phyloP scores from a whole-genome alignment of 108 stramenopile genomes.

The Cyclotella choctawhatcheeana region DNA sequence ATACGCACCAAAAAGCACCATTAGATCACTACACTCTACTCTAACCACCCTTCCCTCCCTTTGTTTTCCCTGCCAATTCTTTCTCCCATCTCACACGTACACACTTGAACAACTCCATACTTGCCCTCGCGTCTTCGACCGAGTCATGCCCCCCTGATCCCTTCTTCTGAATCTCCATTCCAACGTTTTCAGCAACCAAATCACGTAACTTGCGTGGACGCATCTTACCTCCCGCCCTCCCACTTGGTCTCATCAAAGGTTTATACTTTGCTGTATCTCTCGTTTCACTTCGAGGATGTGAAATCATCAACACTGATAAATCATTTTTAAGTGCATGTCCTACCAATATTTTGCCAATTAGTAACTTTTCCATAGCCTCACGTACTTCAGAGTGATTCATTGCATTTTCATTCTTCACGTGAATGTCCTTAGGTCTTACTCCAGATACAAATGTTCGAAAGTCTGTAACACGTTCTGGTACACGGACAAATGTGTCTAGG shows the following conservation, averaged over 20 bases:
- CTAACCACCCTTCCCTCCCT: background rate
- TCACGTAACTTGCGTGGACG: conserved; percentile 90
- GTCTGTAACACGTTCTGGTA: conserved; percentile 92
- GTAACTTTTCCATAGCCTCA: conserved; percentile 67
- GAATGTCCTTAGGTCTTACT: conserved; percentile 78
- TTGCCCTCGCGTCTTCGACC: conserved; percentile 83
- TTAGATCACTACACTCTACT: conserved; percentile 1
- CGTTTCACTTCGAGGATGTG: conserved; percentile 79
- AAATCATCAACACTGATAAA: conserved; percentile 89
- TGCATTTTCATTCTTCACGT: conserved; percentile 54
- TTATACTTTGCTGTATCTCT: conserved; percentile 94
- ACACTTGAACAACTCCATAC: conserved; percentile 85
- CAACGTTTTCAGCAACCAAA: conserved; percentile 85
- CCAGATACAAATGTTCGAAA: conserved; percentile 92
- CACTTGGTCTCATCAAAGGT: conserved; percentile 79
- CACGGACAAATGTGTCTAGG: conserved; percentile 87
- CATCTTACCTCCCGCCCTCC: conserved; percentile 83
- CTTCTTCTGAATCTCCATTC: conserved; percentile 64
- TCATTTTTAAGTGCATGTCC: conserved; percentile 98
- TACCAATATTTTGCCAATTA: conserved; percentile 90
- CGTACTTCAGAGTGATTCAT: conserved; percentile 83
- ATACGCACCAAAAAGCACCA: background rate
- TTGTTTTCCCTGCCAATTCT: conserved; percentile 27
- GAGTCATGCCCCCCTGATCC: conserved; percentile 80
- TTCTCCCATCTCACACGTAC: conserved; percentile 83